Evolutionary conservation across 1,284 basidiomycete species (phyloP).

Genomic region (Leucoagaricus sp.): DNA sequence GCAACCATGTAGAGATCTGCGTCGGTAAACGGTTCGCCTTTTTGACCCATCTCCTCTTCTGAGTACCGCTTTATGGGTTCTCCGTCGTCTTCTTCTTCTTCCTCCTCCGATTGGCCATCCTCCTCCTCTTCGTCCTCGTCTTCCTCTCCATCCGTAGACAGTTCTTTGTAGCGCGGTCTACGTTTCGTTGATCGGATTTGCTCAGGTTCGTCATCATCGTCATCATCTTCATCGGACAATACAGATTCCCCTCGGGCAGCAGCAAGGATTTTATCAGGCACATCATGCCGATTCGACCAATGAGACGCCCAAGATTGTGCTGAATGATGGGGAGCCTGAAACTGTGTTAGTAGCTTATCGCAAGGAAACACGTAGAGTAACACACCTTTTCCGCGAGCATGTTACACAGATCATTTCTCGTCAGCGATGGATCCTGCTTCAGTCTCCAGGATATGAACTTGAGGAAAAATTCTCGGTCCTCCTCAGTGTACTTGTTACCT

Average conservation of each 20-base stretch:
- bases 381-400: conserved; percentile 56
- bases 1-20: conserved; percentile 62
- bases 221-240: conserved; percentile 30
- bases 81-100: conserved; percentile 30
- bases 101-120: conserved; percentile 25
- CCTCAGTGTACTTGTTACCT: conserved; percentile 62
- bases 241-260: conserved; percentile 42
- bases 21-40: conserved; percentile 47
- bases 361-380: not conserved
- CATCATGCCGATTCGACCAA: conserved; percentile 59
- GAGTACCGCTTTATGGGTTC: conserved; percentile 35
- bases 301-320: conserved; percentile 59
- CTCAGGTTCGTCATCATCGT: conserved; percentile 17
- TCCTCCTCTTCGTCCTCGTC: conserved; percentile 19
- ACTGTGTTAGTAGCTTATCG: not conserved
- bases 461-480: conserved; percentile 64
- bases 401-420: conserved; percentile 53
- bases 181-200: conserved; percentile 18
- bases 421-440: conserved; percentile 49
- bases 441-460: conserved; percentile 63
- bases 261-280: conserved; percentile 65
- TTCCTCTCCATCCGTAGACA: conserved; percentile 37
- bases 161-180: conserved; percentile 40
- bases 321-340: conserved; percentile 62
- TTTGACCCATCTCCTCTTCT: conserved; percentile 53